These are phyloP conservation scores for Helianthus tuberosus DNA, from an alignment of 129 eudicot species.

Conservation along the genomic window DNA sequence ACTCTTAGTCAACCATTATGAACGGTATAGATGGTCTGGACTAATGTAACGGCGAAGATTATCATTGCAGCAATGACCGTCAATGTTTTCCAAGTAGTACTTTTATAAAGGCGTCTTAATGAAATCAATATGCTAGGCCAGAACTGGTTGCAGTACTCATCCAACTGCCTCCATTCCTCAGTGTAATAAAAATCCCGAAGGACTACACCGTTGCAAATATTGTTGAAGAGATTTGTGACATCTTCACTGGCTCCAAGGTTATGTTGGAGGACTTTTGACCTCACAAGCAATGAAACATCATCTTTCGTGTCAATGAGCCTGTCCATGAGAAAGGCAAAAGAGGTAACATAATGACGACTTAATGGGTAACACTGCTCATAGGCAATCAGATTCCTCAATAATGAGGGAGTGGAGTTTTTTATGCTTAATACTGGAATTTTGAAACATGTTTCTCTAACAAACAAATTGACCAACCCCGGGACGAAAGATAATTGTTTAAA, in stretches of 20 bases:
- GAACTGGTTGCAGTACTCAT: conserved; percentile 8
- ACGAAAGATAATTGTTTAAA: conserved; percentile 18
- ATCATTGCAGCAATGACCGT: conserved; percentile 11
- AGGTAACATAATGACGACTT: conserved; percentile 19
- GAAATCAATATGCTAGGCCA: conserved; percentile 26
- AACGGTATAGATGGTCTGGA: conserved; percentile 18
- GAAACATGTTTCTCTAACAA: neutral
- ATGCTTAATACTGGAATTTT: conserved; percentile 15
- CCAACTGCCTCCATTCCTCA: conserved; percentile 6
- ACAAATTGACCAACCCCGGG: neutral
- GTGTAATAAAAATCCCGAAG: conserved; percentile 17
- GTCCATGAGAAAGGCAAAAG: conserved; percentile 34
- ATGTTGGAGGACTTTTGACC: conserved; percentile 26
- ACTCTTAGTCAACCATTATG: neutral
- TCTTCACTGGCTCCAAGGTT: conserved; percentile 22
- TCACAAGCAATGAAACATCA: conserved; percentile 24
- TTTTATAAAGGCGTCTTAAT: conserved; percentile 5
- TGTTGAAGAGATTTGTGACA: conserved; percentile 24
- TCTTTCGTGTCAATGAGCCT: conserved; percentile 23
- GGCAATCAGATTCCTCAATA: conserved; percentile 31
- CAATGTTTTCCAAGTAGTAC: conserved; percentile 24
- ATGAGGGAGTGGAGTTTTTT: conserved; percentile 8
- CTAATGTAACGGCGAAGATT: conserved; percentile 7
- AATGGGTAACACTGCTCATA: conserved; percentile 30
- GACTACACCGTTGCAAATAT: conserved; percentile 26